Evolutionary conservation across 2,329 filamentous ascomycete species (phyloP), one percentile per base, ranked within the genome.

Genomic region (Penicillium sp.): DNA sequence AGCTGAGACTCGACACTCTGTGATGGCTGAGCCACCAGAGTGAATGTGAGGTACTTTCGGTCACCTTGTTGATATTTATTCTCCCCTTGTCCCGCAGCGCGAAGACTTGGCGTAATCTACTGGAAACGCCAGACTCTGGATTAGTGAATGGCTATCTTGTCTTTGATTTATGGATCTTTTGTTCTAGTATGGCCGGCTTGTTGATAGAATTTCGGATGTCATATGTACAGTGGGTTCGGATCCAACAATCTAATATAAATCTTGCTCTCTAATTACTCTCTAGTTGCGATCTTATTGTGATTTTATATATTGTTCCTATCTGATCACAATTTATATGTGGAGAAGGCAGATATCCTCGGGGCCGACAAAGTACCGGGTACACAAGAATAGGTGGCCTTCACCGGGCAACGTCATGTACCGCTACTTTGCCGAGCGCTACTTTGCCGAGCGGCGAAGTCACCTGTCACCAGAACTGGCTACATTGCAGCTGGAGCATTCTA

Each of bases 1-100:
- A 47, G 62, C 51, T 43, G 66, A 70, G 23, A 53, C 62, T 52
- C 67, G 62, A 50, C 61, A 59, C 40, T 61, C 69, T 47, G 64
- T 62, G 47, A 67, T 73, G 61, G 60, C 65, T 31, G 72, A 75
- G 50, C 68, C 72, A 19, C 72, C 69, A 8, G 72, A 75, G 61
- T 74, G 60, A 65, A 53, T 52, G 15, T 50, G 52, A 33, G 57
- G 16, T 36, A 53, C 41, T 40, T 31, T 44, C 51, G 8, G 45
- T 51, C 23, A 11, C 16, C 33, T 43, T 51, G 23, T 59, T 60
- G 44, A 39, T 50, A 31, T 48, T 56, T 60, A 29, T 45, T 38
- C 16, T 33, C 31, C n/a, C 40, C 47, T 43, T 36, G 40, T 29
- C 40, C 50, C 58, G 49, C 55, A 56, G 54, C 38, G 50, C 49